Conservation (phyloP, 169 alveolate genomes). For the Eimeria maxima region DNA sequence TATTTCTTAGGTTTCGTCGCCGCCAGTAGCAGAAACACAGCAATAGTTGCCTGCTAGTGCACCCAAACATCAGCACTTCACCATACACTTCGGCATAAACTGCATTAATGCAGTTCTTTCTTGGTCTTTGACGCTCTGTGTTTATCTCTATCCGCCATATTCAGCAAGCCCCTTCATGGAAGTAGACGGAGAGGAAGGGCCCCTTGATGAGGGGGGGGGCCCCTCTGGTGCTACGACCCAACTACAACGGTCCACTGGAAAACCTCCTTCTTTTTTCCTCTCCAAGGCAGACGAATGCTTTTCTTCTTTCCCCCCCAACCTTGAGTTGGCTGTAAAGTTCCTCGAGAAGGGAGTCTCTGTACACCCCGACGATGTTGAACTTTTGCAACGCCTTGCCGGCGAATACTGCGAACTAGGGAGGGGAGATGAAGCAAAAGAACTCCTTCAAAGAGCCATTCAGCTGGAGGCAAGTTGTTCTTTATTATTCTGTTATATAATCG, state of each 20-base stretch:
- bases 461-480: conserved; percentile 9
- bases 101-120: background rate
- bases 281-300: conserved; percentile 46
- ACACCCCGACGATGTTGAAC: conserved; percentile 54
- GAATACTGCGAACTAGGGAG: conserved; percentile 32
- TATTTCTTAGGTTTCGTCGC: background rate
- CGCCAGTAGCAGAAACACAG: background rate
- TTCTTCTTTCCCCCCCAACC: conserved; percentile 1
- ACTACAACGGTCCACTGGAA: conserved; percentile 11
- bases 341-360: conserved; percentile 64
- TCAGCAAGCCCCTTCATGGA: background rate
- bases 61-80: background rate
- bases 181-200: conserved; percentile 54
- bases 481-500: background rate
- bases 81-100: background rate
- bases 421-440: conserved; percentile 13
- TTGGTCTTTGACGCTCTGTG: no score
- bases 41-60: background rate
- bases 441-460: conserved; percentile 16
- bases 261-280: conserved; percentile 38
- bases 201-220: background rate
- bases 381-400: conserved; percentile 35
- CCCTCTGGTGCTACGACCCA: background rate
- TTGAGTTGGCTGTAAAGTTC: conserved; percentile 21
- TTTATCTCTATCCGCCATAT: background rate